phyloP scores from a whole-genome alignment of 306 rosid species.

The Neltuma alba region DNA sequence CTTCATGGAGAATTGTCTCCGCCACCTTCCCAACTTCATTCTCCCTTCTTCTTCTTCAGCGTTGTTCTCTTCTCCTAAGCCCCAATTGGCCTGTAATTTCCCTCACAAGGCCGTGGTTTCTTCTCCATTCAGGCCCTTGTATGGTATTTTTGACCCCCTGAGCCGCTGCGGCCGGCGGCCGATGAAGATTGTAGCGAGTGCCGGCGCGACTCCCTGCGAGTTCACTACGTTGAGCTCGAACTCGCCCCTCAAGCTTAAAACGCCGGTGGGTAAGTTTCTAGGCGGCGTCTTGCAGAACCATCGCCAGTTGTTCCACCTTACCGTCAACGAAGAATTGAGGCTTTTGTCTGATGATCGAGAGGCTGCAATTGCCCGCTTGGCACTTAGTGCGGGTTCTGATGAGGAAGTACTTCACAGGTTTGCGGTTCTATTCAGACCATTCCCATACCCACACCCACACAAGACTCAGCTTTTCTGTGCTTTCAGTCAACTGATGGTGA shows the following conservation, averaged over 20 bases:
- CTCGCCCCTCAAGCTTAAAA: constrained; percentile 71
- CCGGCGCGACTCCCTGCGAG: constrained; percentile 45
- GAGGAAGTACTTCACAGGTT: constrained; percentile 78
- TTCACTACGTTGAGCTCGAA: constrained; percentile 66
- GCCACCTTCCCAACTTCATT: constrained; percentile 16
- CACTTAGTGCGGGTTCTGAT: constrained; percentile 42
- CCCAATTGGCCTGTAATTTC: neutral
- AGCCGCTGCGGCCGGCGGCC: neutral
- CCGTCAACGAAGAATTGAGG: constrained; percentile 58
- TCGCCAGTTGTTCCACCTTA: constrained; percentile 61
- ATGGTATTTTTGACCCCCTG: neutral
- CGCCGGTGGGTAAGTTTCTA: constrained; percentile 65
- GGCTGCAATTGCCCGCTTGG: constrained; percentile 53
- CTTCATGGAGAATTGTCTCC: constrained; percentile 49
- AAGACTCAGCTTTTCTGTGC: neutral
- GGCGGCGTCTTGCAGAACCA: constrained; percentile 78
- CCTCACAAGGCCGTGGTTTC: constrained; percentile 24
- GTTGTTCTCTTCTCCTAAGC: neutral
- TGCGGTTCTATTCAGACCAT: neutral
- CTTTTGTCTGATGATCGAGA: constrained; percentile 59
- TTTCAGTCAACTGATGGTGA: neutral
- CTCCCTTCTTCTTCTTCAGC: neutral
- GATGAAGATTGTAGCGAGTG: constrained; percentile 21
- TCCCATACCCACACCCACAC: neutral
- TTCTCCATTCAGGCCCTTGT: neutral